phyloP scores from a whole-genome alignment of 306 rosid genomes.

The Sechiopsis laciniata region DNA sequence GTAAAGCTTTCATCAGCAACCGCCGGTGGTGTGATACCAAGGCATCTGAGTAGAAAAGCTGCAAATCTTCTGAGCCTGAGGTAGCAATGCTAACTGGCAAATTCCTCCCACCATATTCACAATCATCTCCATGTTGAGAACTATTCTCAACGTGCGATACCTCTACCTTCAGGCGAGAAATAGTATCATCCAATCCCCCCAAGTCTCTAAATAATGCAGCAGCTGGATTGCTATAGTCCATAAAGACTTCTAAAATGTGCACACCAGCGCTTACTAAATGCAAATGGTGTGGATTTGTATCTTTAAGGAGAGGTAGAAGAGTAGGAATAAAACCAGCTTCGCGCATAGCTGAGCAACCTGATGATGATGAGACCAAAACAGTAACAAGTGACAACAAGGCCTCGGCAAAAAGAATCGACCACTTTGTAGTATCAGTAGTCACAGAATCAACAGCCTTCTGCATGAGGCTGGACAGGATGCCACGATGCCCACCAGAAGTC shows the following conservation, averaged over 20 bases:
- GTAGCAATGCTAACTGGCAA: slow-evolving; percentile 39
- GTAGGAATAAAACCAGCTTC: slow-evolving; percentile 98
- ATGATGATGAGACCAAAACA: slow-evolving; percentile 86
- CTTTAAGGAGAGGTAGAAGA: slow-evolving; percentile 85
- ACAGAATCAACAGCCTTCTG: slow-evolving; percentile 85
- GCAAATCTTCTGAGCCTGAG: slow-evolving; percentile 53
- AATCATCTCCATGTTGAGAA: slow-evolving; percentile 53
- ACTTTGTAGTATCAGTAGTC: slow-evolving; percentile 53
- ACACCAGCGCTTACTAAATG: slow-evolving; percentile 92
- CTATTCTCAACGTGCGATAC: slow-evolving; percentile 71
- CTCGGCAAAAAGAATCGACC: slow-evolving; percentile 85
- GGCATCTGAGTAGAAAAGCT: slow-evolving; percentile 74
- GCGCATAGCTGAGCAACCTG: slow-evolving; percentile 91
- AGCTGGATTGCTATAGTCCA: slow-evolving; percentile 98
- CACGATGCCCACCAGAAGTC: slow-evolving; percentile 97
- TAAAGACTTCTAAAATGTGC: slow-evolving; percentile 89
- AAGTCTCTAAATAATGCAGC: slow-evolving; percentile 90
- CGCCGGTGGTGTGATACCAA: slow-evolving; percentile 72
- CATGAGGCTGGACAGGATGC: slow-evolving; percentile 89
- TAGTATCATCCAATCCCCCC: slow-evolving; percentile 96
- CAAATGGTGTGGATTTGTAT: slow-evolving; percentile 78
- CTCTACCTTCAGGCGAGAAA: slow-evolving; percentile 80
- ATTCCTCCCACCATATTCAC: slow-evolving; percentile 44
- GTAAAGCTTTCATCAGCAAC: slow-evolving; percentile 76
- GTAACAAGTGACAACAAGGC: slow-evolving; percentile 83